Percentiles rank a stretch among this genome's conserved stretches.
Evolutionary conservation across 1,284 basidiomycete genomes (phyloP).

Genomic region (Athelia sp.): DNA sequence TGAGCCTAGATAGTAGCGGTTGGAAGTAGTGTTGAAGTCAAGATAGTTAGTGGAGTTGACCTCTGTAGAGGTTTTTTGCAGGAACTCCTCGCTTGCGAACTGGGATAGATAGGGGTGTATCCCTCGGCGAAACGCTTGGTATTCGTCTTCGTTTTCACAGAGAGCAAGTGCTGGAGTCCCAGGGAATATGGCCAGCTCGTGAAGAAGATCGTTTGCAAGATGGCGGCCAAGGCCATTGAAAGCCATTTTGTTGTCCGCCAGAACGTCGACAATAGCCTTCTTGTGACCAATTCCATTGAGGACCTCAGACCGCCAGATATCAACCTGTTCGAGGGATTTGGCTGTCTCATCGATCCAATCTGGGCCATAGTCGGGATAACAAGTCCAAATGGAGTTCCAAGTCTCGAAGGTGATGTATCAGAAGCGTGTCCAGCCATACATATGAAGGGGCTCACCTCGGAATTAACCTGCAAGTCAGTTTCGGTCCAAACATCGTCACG

Average conservation of each 20-base stretch:
- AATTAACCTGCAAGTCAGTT: neutral
- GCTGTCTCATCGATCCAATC: neutral
- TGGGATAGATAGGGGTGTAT: neutral
- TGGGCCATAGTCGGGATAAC: neutral
- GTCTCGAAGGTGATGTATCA: neutral
- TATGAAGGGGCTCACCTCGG: neutral
- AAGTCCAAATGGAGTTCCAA: neutral
- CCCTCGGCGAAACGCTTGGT: neutral
- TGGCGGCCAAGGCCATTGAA: slow-evolving; percentile 2
- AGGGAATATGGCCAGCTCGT: neutral
- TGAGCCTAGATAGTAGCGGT: no score
- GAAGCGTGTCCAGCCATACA: neutral
- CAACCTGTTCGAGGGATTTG: neutral
- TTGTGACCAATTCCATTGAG: no score
- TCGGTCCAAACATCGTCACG: neutral
- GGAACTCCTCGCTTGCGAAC: no score
- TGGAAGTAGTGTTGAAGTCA: no score
- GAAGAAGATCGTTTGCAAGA: slow-evolving; percentile 3
- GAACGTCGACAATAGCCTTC: neutral
- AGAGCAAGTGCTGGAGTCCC: neutral
- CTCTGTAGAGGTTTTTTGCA: no score
- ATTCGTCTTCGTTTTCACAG: neutral
- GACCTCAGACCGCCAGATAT: no score
- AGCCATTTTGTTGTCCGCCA: neutral
- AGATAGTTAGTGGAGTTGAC: no score